Base-by-base conservation (phyloP, 2,329 filamentous ascomycete species). In the Pseudogymnoascus sp. region DNA sequence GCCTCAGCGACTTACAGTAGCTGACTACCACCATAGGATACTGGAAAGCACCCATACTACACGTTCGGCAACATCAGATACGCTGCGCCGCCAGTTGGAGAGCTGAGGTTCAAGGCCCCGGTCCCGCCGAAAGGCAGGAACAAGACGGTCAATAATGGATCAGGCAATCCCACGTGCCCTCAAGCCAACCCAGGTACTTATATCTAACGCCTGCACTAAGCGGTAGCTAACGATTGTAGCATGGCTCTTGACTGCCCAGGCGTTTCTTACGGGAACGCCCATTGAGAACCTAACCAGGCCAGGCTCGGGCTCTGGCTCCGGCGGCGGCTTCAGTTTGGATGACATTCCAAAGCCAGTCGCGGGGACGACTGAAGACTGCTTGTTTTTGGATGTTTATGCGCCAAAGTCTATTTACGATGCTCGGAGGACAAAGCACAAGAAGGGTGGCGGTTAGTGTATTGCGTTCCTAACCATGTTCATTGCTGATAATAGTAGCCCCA, bases 361-460 rank as follows among this genome's bases (percentile, higher is more conserved):
- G 26, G 65, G 69, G 16, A 65, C 66, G 6, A 68, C 6, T 63
- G 79, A 82, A 66, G 79, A 82, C 64, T 82, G 80, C 64, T 70
- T 78, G 10, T 81, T 79, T 65, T 68, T 82, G 10, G 80, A 81
- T 66, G 75, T 82, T 3, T 73, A 76, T 63, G 76, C 77, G 2
- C 79, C 81, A 4, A 69, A 77, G 60, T 65, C 69, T 5, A 71
- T 80, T 11, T 73, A 76, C 53, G 69, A 74, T 59, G 56, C 46
- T 59, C 16, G 5, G 22, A 41, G 28, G 19, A 3, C 1, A n/a
- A 19, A 59, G 3, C 6, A 16, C 11, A 60, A 41, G 31, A 38
- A 37, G 62, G 66, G 60, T 19, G 60, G 63, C 16, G 68, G 65
- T 28, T 63, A 33, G 66, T 69, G 63, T 66, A 61, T 35, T 65